phyloP scores from a whole-genome alignment of 2,329 filamentous ascomycete species.

The Trichoderma lentiforme region DNA sequence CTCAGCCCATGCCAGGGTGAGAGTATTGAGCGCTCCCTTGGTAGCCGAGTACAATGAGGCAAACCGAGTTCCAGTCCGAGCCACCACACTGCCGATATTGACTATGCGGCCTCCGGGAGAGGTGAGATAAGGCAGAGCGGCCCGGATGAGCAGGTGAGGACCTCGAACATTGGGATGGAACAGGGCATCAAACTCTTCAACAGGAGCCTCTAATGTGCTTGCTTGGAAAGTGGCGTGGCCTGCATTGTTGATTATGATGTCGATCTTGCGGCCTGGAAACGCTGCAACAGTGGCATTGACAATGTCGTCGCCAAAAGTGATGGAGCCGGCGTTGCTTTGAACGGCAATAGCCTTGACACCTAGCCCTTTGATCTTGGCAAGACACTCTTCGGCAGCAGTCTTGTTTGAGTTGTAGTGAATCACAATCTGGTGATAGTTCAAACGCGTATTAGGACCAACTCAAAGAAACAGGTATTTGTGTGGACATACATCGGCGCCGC shows the following conservation, averaged over 20 bases:
- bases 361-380: slow-evolving; percentile 42
- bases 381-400: slow-evolving; percentile 45
- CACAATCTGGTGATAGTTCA: slow-evolving; percentile 35
- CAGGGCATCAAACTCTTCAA: slow-evolving; percentile 48
- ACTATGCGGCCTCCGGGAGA: slow-evolving; percentile 45
- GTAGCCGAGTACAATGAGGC: slow-evolving; percentile 50
- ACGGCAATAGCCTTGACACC: slow-evolving; percentile 3
- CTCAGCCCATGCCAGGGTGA: slow-evolving; percentile 53
- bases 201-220: slow-evolving; percentile 45
- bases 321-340: slow-evolving; percentile 36
- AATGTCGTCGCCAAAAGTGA: slow-evolving; percentile 59
- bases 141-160: slow-evolving; percentile 50
- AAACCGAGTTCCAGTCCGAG: slow-evolving; percentile 38
- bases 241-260: slow-evolving; percentile 57
- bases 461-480: too few species aligned
- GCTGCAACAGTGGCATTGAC: slow-evolving; percentile 46
- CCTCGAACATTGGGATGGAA: slow-evolving; percentile 57
- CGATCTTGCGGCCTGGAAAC: slow-evolving; percentile 49
- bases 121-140: slow-evolving; percentile 46
- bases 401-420: slow-evolving; percentile 52
- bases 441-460: not conserved
- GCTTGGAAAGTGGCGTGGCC: slow-evolving; percentile 48
- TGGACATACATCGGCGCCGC: slow-evolving; percentile 46
- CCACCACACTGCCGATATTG: slow-evolving; percentile 47
- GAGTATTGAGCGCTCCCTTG: slow-evolving; percentile 59